A percentile compares a stretch with the other conserved stretches of the same genome.
Evolutionary conservation across 768 basidiomycete genomes (phyloP).

Genomic region (Mycena kentingensis): DNA sequence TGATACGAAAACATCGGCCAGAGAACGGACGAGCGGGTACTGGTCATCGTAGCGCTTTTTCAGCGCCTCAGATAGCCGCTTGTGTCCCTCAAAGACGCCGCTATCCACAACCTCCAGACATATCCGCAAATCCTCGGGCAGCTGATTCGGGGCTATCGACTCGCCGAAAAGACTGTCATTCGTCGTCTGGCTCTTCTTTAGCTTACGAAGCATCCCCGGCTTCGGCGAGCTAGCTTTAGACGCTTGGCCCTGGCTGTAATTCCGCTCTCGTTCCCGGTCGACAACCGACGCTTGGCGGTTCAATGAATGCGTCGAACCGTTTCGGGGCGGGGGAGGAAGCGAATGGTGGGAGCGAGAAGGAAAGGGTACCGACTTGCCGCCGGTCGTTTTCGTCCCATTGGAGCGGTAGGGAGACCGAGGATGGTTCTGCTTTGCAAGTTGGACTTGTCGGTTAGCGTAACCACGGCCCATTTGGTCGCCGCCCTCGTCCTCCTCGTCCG

Average conservation of each 20-base stretch:
- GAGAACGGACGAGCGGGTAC: conserved; percentile 87
- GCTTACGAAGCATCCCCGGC: conserved; percentile 64
- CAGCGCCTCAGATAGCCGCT: conserved; percentile 79
- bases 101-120: conserved; percentile 87
- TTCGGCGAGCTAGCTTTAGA: conserved; percentile 36
- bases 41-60: conserved; percentile 94
- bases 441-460: conserved; percentile 37
- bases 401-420: conserved; percentile 77
- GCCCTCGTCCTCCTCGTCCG: conserved; percentile 71
- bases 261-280: conserved; percentile 50
- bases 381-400: conserved; percentile 40
- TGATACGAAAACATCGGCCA: conserved; percentile 95
- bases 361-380: conserved; percentile 62
- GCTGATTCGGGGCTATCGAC: conserved; percentile 69
- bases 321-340: conserved; percentile 65
- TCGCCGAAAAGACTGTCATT: conserved; percentile 49
- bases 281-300: conserved; percentile 65
- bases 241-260: conserved; percentile 51
- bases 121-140: conserved; percentile 85
- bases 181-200: conserved; percentile 65
- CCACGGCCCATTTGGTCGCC: conserved; percentile 54
- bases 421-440: conserved; percentile 59
- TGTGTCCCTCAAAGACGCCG: conserved; percentile 88
- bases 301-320: conserved; percentile 73
- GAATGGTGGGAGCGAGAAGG: conserved; percentile 81